phyloP scores from a whole-genome alignment of 2,329 filamentous ascomycete species.

The Penicillium occitanis region DNA sequence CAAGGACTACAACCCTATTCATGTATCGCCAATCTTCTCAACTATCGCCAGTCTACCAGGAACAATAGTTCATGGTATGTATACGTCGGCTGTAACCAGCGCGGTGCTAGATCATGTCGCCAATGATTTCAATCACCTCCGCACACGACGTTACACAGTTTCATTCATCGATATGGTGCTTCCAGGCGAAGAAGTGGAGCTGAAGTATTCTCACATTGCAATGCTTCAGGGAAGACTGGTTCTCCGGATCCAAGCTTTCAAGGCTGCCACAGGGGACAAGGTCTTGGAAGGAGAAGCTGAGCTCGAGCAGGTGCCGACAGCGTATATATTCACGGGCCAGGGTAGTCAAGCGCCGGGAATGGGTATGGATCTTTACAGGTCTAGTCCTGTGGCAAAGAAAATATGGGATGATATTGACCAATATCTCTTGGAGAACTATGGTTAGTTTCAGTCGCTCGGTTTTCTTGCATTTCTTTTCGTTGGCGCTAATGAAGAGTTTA shows the following conservation, averaged over 20 bases:
- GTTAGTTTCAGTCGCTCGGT: constrained; percentile 34
- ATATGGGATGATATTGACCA: constrained; percentile 98
- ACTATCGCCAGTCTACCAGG: constrained; percentile 93
- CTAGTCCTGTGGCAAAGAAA: constrained; percentile 88
- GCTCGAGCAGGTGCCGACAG: constrained; percentile 83
- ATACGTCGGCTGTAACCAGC: constrained; percentile 89
- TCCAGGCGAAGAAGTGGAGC: constrained; percentile 90
- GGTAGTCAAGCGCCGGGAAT: constrained; percentile 98
- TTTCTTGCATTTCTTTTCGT: neutral
- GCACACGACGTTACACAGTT: constrained; percentile 54
- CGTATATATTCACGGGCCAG: constrained; percentile 97
- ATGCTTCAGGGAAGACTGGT: constrained; percentile 77
- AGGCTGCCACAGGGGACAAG: constrained; percentile 94
- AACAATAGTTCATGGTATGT: constrained; percentile 99
- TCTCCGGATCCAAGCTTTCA: constrained; percentile 95
- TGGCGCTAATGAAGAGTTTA: neutral
- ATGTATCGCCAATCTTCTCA: constrained; percentile 94
- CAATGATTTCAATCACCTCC: constrained; percentile 67
- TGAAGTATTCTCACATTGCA: constrained; percentile 97
- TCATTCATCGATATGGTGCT: constrained; percentile 91
- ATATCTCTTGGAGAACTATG: constrained; percentile 98
- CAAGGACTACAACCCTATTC: constrained; percentile 97
- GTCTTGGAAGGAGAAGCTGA: constrained; percentile 92
- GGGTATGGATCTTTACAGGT: constrained; percentile 98
- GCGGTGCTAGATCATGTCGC: constrained; percentile 92